These are phyloP conservation scores for Aegilops umbellulata DNA, from an alignment of 176 grass and related monocot genomes.

Conservation along the genomic window DNA sequence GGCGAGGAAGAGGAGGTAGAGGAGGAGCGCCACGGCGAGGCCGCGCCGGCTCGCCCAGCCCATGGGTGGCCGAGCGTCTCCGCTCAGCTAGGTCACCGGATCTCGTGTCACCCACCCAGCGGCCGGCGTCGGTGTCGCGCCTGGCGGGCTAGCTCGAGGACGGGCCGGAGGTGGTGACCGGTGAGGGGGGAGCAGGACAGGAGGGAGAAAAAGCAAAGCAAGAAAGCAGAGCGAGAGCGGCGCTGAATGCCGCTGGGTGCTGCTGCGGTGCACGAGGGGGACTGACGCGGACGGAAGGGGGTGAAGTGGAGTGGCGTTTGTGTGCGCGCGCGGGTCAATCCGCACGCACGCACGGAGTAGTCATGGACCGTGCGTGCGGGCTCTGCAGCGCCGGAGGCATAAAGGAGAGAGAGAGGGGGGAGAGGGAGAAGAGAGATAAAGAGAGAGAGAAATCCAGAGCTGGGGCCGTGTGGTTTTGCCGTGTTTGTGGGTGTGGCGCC, in stretches of 20 bases:
- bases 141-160: background rate
- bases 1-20: slow-evolving; percentile 27
- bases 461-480: background rate
- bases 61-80: slow-evolving; percentile 5
- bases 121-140: background rate
- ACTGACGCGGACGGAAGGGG: background rate
- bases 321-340: slow-evolving; percentile 14
- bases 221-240: background rate
- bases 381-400: background rate
- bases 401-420: background rate
- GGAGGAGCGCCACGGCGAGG: background rate
- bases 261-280: background rate
- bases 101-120: background rate
- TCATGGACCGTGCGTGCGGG: background rate
- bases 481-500: background rate
- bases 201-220: background rate
- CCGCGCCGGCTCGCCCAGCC: slow-evolving; percentile 13
- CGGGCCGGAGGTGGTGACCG: background rate
- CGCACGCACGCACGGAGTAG: slow-evolving; percentile 14
- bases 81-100: background rate
- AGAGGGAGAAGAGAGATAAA: too few relatives aligned
- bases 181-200: background rate
- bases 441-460: background rate
- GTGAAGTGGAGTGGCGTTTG: background rate
- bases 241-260: background rate